Evolutionary conservation across 441 rosid genomes (phyloP).

Genomic region (Eruca vesicaria): DNA sequence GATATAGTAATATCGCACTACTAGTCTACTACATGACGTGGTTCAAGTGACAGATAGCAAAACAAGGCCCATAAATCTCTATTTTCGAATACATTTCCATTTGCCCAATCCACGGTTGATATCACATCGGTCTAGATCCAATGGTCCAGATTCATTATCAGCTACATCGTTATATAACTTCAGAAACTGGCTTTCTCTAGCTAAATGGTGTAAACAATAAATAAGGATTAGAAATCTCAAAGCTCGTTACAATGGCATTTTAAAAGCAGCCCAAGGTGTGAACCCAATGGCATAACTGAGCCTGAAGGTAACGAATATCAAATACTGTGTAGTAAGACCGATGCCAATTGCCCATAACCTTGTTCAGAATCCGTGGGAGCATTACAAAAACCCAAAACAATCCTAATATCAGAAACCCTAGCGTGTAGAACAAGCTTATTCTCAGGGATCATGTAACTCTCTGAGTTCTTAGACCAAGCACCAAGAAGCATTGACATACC

Average conservation of each 20-base stretch:
- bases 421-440: conserved; percentile 75
- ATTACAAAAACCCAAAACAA: conserved; percentile 75
- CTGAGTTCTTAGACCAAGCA: conserved; percentile 67
- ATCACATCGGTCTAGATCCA: not conserved
- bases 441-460: conserved; percentile 52
- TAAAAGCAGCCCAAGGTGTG: conserved; percentile 40
- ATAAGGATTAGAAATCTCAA: not conserved
- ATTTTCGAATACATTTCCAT: conserved; percentile 75
- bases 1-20: too few relatives aligned
- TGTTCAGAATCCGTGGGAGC: conserved; percentile 69
- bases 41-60: not conserved
- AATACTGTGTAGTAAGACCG: conserved; percentile 68
- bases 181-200: not conserved
- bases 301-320: conserved; percentile 62
- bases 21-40: too few relatives aligned
- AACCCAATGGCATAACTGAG: conserved; percentile 62
- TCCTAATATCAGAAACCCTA: conserved; percentile 71
- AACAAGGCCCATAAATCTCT: conserved; percentile 37
- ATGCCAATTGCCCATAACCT: conserved; percentile 65
- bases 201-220: too few relatives aligned
- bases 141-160: not conserved
- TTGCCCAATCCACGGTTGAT: conserved; percentile 17
- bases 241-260: conserved; percentile 5
- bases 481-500: conserved; percentile 75
- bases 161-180: not conserved